phyloP scores from a whole-genome alignment of 768 basidiomycete genomes.

The Suillus occidentalis region DNA sequence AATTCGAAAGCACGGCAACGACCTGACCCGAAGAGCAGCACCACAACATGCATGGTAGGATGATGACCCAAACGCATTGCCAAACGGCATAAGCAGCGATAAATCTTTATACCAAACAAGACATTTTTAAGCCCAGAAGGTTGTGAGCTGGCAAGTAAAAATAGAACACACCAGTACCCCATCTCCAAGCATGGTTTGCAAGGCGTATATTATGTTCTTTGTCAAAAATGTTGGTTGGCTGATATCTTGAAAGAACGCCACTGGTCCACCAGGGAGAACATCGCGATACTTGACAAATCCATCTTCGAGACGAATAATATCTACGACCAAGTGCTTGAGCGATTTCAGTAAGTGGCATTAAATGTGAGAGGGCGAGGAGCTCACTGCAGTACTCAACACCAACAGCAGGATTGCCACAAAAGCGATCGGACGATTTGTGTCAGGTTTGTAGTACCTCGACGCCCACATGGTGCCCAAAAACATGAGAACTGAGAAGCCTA shows the following conservation, averaged over 20 bases:
- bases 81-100: slow-evolving; percentile 19
- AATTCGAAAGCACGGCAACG: neutral
- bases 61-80: slow-evolving; percentile 13
- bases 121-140: neutral
- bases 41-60: slow-evolving; percentile 11
- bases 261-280: slow-evolving; percentile 22
- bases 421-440: slow-evolving; percentile 15
- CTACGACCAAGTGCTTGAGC: slow-evolving; percentile 16
- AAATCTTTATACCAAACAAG: slow-evolving; percentile 9
- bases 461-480: slow-evolving; percentile 26
- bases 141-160: neutral
- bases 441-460: slow-evolving; percentile 6
- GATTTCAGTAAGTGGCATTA: neutral
- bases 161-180: slow-evolving; percentile 10
- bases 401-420: slow-evolving; percentile 19
- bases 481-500: slow-evolving; percentile 33
- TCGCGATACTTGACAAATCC: slow-evolving; percentile 24
- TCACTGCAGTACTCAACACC: slow-evolving; percentile 22
- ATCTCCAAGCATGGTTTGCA: slow-evolving; percentile 14
- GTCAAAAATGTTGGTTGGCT: slow-evolving; percentile 25
- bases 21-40: slow-evolving; percentile 8
- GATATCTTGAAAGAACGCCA: slow-evolving; percentile 22
- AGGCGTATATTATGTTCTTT: slow-evolving; percentile 21
- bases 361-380: neutral
- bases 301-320: slow-evolving; percentile 19